Evolutionary conservation across 768 basidiomycete genomes (phyloP).

Genomic region (Trametes villosa): DNA sequence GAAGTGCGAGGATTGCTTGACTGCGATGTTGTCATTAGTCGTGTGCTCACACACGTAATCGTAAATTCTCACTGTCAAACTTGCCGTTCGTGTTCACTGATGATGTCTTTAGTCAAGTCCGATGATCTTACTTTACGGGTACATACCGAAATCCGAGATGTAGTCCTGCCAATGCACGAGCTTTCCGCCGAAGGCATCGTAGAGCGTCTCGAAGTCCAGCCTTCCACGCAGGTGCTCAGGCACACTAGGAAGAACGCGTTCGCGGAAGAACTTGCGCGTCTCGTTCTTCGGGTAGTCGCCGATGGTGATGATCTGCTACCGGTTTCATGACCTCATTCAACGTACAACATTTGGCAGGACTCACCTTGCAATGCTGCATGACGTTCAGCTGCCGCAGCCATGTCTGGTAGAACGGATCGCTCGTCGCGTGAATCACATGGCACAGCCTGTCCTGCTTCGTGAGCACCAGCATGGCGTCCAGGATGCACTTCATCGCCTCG

Average conservation of each 20-base stretch:
- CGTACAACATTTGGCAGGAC: not conserved
- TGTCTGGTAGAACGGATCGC: conserved; percentile 84
- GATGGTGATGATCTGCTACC: conserved; percentile 69
- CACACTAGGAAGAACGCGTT: conserved; percentile 68
- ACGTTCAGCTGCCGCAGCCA: conserved; percentile 82
- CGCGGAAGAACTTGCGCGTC: conserved; percentile 65
- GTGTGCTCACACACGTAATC: not conserved
- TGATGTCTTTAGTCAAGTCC: not conserved
- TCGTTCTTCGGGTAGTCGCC: conserved; percentile 80
- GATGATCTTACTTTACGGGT: not conserved
- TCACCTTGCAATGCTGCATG: conserved; percentile 81
- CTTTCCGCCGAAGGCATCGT: conserved; percentile 83
- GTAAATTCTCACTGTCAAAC: conserved; percentile 58
- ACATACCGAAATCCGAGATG: conserved; percentile 70
- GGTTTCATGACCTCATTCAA: too few relatives aligned
- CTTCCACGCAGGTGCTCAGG: conserved; percentile 59
- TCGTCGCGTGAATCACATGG: conserved; percentile 82
- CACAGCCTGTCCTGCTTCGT: conserved; percentile 88
- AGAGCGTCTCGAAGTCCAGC: conserved; percentile 73
- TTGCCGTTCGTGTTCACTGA: conserved; percentile 77
- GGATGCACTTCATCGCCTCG: conserved; percentile 81
- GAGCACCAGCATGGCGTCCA: conserved; percentile 85
- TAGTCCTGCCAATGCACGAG: conserved; percentile 85
- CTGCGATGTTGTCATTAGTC: conserved; percentile 38
- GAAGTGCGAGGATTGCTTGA: conserved; percentile 81